Base-by-base conservation (phyloP, 2,329 filamentous ascomycete genomes). In the Hymenoscyphus fructigenus region DNA sequence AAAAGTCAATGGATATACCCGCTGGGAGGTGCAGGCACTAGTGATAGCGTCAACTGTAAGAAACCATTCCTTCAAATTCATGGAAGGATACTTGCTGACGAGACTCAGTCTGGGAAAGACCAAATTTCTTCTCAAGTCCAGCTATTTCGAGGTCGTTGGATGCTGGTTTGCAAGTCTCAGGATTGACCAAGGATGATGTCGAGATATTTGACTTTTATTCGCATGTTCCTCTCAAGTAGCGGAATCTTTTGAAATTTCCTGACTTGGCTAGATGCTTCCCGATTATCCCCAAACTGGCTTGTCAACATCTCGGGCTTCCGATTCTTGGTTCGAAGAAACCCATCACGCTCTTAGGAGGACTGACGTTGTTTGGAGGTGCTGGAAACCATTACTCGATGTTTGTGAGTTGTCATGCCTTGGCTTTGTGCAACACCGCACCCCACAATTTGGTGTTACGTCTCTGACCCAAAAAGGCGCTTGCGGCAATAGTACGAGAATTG, bases 381-480 rank as follows among this genome's bases (percentile, higher is more conserved):
- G 88, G 88, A 0, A 91, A 91, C 67, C 90, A 90, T 62, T 91
- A 91, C 66, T 88, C 85, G 0, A 86, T 90, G 82, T 88, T 91
- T 76, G 86, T 84, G 75, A 72, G 78, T 75, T 15, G 17, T 61
- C n/a, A n/a, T n/a, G 14, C 28, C 55, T 63, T 34, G 59, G 12
- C 15, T 41, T 1, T 2, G 4, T 57, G 23, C 6, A 32, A 44
- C 5, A 50, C 7, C 34, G 3, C 14, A 12, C 14, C 34, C 34
- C 34, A 14, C 34, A 36, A 10, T 36, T 36, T 36, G 10, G 44
- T 23, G 7, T 50, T 15, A 23, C 20, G 3, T 50, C 14, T 50
- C 57, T 67, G 38, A 62, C 28, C 9, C 20, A 29, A 34, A 0
- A 7, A 79, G 78, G 84, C 78, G 14, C 80, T 87, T 32, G 84